These are phyloP conservation scores for Zangia roseola DNA, from an alignment of 768 basidiomycete genomes.

Conservation along the genomic window DNA sequence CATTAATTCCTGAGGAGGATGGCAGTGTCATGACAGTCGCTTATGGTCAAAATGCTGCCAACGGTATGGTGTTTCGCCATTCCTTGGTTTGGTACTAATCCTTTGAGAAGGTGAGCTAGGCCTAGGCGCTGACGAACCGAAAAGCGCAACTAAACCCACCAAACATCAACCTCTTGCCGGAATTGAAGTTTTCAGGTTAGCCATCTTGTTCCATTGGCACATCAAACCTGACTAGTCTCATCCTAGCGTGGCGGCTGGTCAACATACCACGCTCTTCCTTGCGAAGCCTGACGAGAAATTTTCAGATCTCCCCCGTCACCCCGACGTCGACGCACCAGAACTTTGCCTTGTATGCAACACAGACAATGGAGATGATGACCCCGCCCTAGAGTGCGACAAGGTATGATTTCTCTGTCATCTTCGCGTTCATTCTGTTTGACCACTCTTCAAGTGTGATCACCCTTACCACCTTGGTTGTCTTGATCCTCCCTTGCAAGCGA, in stretches of 20 bases:
- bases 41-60: constrained; percentile 86
- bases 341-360: constrained; percentile 70
- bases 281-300: constrained; percentile 72
- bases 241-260: constrained; percentile 75
- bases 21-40: constrained; percentile 78
- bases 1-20: constrained; percentile 73
- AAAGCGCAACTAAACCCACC: constrained; percentile 84
- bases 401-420: constrained; percentile 35
- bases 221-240: constrained; percentile 1
- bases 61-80: constrained; percentile 43
- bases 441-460: constrained; percentile 67
- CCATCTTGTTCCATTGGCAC: constrained; percentile 32
- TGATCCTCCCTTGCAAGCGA: constrained; percentile 65
- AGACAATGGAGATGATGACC: constrained; percentile 70
- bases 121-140: constrained; percentile 74
- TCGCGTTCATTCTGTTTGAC: constrained; percentile 3
- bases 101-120: constrained; percentile 68
- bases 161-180: constrained; percentile 68
- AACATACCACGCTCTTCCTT: constrained; percentile 84
- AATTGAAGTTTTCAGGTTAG: constrained; percentile 71
- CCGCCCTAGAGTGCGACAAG: constrained; percentile 89
- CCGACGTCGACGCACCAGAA: constrained; percentile 68
- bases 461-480: constrained; percentile 87
- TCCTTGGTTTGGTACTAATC: neutral
- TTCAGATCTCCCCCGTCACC: constrained; percentile 79